A percentile compares a stretch with the other conserved stretches of the same genome.
Conservation (phyloP, 768 basidiomycete genomes). For the Astraeus odoratus region DNA sequence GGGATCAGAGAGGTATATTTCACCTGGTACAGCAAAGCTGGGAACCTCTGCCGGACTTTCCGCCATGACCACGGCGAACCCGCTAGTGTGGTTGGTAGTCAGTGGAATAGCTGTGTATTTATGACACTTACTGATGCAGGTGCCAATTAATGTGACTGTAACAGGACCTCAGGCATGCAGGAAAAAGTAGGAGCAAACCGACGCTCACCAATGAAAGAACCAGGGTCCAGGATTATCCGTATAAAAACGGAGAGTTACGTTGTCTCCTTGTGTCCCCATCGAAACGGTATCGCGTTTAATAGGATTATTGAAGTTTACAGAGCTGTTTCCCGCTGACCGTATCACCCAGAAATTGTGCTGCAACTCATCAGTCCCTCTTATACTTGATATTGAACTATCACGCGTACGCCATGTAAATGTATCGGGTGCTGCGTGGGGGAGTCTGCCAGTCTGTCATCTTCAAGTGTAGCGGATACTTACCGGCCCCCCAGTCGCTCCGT, state of each 20-base stretch:
- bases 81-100: not conserved
- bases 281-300: constrained; percentile 40
- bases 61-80: constrained; percentile 4
- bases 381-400: not conserved
- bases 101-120: not conserved
- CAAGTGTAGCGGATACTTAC: not conserved
- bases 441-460: not conserved
- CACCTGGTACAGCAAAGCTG: no score
- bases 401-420: constrained; percentile 11
- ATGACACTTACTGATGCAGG: constrained; percentile 10
- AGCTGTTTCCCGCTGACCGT: constrained; percentile 31
- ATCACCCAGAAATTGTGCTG: constrained; percentile 43
- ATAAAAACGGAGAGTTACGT: constrained; percentile 38
- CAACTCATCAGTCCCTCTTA: not conserved
- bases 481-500: not conserved
- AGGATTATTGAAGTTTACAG: constrained; percentile 47
- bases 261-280: constrained; percentile 14
- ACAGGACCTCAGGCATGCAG: not conserved
- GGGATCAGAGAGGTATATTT: no score
- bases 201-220: constrained; percentile 14
- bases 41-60: not conserved
- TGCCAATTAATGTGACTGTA: constrained; percentile 16
- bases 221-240: constrained; percentile 50
- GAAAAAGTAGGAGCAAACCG: not conserved
- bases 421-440: constrained; percentile 9